Evolutionary conservation across 345 rosid genomes (phyloP), one percentile per base, ranked within the genome.

Genomic region (Citrus mangshanensis): DNA sequence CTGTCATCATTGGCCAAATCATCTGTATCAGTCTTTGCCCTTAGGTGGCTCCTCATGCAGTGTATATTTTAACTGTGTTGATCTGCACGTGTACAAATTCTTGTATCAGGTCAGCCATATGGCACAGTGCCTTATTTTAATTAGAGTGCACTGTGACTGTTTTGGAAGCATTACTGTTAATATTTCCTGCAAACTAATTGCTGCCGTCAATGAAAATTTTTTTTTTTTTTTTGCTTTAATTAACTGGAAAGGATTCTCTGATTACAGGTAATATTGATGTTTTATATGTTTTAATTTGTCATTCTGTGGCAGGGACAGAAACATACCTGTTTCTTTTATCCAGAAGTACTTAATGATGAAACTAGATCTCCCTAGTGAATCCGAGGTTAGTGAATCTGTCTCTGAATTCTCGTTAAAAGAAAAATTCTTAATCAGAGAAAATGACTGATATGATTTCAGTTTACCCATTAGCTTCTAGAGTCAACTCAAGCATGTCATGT

Each of bases 281-380:
- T 25, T 22, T 73, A 13, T 46, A 46, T 21, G 51, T 24, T 61
- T 62, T 22, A 62, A 28, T 80, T 55, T 70, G 22, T 70, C 22
- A 9, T 49, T 75, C 37, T 67, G 27, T 81, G 68, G 37, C 91
- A 95, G 99, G 89, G 98, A 92, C 85, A 95, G 94, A 74, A 88
- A 80, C 68, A 78, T 91, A 73, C 90, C 95, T 0, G 93, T 94
- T 80, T 93, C 94, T 56, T 88, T 83, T 76, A 85, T 96, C 84
- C 97, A 96, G 70, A 94, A 96, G 87, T 96, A 96, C 81, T 89
- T 94, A 68, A 80, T 84, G 84, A 85, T 77, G 90, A 94, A 96
- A 89, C 88, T 96, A 32, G 87, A 89, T 75, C 95, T 94, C 60
- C 38, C 78, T 35, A 85, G 78, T 82, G 98, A 91, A 79, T 81